Evolutionary conservation across 2,329 filamentous ascomycete species (phyloP), one percentile per base, ranked within the genome.

Genomic region (Cylindrodendrum hubeiense): DNA sequence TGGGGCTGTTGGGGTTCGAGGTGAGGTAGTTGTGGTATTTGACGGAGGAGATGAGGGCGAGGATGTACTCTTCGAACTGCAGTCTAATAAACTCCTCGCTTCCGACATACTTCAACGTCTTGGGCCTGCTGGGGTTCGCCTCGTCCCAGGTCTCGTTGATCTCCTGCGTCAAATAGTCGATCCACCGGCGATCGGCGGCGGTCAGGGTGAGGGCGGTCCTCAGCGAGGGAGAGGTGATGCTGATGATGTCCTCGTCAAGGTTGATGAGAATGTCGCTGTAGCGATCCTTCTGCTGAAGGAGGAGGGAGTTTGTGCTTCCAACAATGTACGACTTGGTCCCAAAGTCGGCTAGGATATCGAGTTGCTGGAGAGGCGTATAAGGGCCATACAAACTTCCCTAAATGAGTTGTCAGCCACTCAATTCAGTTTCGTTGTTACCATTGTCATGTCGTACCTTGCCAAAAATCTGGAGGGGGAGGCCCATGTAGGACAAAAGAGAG

Each of bases 81-180:
- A 98, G 89, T 30, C 96, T 90, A 73, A 99, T 99, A 75, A 98
- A 98, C 77, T 98, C 96, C 81, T 99, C 96, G 67, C 94, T 98
- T 30, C 96, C 96, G 39, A 94, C 90, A 75, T 98, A 99, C 30
- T 95, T 95, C 84, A 98, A 91, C 2, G 94, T 97, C 75, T 94
- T 98, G n/a, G 96, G 96, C 51, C 93, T 87, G 67, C 90, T 89
- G 0, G 96, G 96, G 75, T 98, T 95, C 5, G 90, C 84, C 44
- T 97, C 94, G 76, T 99, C 96, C 96, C 96, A 99, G 0, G 96
- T 98, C 69, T 98, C 94, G 74, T 96, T 93, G 22, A 99, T 93
- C 41, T 94, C 93, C 74, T 97, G 93, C 0, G 94, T 97, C 58
- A 99, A 87, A 73, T 94, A 95, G 80, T 99, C 96, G 71, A 99